Evolutionary conservation across 164 flowering plant genomes (phyloP).

Genomic region (Tetracentron sinense): DNA sequence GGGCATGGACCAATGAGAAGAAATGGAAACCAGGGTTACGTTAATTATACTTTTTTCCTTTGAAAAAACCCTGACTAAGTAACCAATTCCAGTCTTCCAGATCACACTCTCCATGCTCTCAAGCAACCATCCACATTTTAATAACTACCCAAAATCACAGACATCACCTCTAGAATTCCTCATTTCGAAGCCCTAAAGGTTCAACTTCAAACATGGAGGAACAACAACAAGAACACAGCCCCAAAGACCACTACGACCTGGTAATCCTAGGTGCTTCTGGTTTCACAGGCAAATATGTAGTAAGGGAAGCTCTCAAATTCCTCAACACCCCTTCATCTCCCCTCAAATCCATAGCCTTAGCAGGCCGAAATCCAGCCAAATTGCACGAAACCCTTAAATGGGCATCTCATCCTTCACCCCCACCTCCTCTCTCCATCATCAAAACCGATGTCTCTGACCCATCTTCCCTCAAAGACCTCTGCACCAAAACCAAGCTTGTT

Average conservation of each 20-base stretch:
- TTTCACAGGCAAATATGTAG: slow-evolving; percentile 82
- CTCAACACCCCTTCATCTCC: slow-evolving; percentile 54
- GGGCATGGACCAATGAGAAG: no score
- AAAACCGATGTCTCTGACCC: slow-evolving; percentile 55
- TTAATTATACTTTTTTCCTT: no score
- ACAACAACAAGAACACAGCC: not conserved
- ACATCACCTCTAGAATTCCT: no score
- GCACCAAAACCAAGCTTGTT: slow-evolving; percentile 44
- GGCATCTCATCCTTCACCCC: slow-evolving; percentile 52
- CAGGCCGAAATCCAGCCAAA: slow-evolving; percentile 52
- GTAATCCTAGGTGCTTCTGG: slow-evolving; percentile 82
- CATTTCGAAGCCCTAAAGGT: not conserved
- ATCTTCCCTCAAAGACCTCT: slow-evolving; percentile 45
- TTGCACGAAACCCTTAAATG: slow-evolving; percentile 50
- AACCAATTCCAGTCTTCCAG: no score
- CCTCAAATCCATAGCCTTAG: slow-evolving; percentile 58
- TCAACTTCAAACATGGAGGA: not conserved
- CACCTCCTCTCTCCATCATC: slow-evolving; percentile 59
- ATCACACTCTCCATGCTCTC: no score
- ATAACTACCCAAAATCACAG: no score
- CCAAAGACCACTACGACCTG: slow-evolving; percentile 34
- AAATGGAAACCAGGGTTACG: no score
- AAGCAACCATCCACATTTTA: no score
- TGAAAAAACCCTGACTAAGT: no score
- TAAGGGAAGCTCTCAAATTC: slow-evolving; percentile 67